phyloP scores from a whole-genome alignment of 2,329 filamentous ascomycete genomes.

The Aureobasidium sp. region DNA sequence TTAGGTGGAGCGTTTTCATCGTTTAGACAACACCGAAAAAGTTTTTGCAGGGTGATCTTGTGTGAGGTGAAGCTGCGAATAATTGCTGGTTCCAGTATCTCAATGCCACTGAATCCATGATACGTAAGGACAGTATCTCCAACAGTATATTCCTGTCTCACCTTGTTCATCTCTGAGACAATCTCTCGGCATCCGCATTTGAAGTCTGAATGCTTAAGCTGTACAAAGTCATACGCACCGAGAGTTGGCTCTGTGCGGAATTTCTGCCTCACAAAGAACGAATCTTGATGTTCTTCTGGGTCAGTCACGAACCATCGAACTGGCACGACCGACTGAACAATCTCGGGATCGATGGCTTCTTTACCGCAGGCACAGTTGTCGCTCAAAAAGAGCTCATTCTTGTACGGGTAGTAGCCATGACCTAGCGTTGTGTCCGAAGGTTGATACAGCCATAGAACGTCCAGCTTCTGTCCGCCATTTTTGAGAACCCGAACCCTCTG shows the following conservation, averaged over 20 bases:
- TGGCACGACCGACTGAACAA: slow-evolving; percentile 52
- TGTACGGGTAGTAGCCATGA: slow-evolving; percentile 59
- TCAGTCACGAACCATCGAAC: slow-evolving; percentile 52
- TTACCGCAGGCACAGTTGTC: slow-evolving; percentile 66
- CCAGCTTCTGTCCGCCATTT: slow-evolving; percentile 42
- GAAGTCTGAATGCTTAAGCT: slow-evolving; percentile 50
- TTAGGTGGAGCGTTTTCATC: slow-evolving; percentile 41
- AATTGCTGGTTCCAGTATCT: slow-evolving; percentile 54
- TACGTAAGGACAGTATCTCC: slow-evolving; percentile 57
- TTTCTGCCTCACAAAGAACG: slow-evolving; percentile 64
- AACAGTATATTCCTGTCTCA: slow-evolving; percentile 30
- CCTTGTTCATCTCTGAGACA: slow-evolving; percentile 20
- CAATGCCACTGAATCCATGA: slow-evolving; percentile 22
- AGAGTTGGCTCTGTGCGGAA: slow-evolving; percentile 50
- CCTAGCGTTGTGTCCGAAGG: slow-evolving; percentile 65
- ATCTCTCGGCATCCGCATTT: slow-evolving; percentile 41
- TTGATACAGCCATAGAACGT: slow-evolving; percentile 68
- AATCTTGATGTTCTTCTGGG: slow-evolving; percentile 36
- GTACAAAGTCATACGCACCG: slow-evolving; percentile 50
- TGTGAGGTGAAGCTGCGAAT: slow-evolving; percentile 38
- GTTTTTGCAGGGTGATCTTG: slow-evolving; percentile 42
- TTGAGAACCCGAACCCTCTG: slow-evolving; percentile 44
- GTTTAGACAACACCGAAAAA: slow-evolving; percentile 43
- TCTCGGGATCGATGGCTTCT: slow-evolving; percentile 44
- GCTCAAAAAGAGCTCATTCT: slow-evolving; percentile 69